These are phyloP conservation scores for Syzygium oleosum DNA, from an alignment of 345 rosid species.

Conservation along the genomic window DNA sequence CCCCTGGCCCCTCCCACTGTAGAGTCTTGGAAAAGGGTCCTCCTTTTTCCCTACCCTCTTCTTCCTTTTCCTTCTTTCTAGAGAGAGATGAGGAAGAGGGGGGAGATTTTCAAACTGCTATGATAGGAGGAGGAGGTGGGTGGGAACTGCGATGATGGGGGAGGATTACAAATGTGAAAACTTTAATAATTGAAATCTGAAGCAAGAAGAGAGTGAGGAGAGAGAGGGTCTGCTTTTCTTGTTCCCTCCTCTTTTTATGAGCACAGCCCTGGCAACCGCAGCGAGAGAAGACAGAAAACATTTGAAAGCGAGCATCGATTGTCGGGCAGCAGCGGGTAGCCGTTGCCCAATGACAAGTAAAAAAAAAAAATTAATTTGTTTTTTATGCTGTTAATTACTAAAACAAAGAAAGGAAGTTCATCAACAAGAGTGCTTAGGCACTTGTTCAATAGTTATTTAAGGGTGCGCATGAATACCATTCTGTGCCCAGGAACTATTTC, in stretches of 20 bases:
- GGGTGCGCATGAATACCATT: too few species aligned
- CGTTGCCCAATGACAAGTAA: constrained; percentile 35
- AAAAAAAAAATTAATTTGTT: neutral
- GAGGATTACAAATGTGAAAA: neutral
- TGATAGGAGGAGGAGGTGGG: neutral
- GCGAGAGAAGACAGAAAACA: constrained; percentile 4
- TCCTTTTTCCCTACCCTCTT: neutral
- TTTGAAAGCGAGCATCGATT: constrained; percentile 28
- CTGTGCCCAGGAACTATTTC: too few species aligned
- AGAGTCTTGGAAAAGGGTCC: neutral
- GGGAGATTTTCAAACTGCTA: neutral
- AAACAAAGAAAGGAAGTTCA: too few species aligned
- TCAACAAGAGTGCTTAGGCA: too few species aligned
- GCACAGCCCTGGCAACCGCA: neutral
- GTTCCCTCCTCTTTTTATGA: neutral
- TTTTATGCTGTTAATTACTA: neutral
- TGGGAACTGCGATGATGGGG: constrained; percentile 13
- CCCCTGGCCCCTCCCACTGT: neutral
- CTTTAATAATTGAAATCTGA: constrained; percentile 22
- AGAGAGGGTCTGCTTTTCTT: neutral
- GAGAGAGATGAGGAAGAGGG: neutral
- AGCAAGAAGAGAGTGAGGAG: neutral
- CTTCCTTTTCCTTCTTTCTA: neutral
- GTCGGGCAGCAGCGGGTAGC: constrained; percentile 34
- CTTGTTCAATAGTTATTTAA: neutral